These are phyloP conservation scores for Cydonia oblonga DNA, from an alignment of 331 rosid species.

Conservation along the genomic window DNA sequence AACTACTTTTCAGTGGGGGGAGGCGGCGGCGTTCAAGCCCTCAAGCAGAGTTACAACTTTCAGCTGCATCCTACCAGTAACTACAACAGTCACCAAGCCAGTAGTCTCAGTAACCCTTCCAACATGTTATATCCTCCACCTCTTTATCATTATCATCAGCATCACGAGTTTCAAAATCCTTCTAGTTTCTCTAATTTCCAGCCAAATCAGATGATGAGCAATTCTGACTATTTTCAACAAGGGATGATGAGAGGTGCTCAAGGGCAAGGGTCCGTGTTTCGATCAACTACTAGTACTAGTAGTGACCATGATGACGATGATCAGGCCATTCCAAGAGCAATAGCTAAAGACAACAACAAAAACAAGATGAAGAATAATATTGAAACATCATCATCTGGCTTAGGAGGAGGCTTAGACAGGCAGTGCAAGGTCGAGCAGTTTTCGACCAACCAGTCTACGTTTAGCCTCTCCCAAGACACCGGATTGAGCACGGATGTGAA, in stretches of 20 bases:
- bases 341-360: not conserved
- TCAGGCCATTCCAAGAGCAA: not conserved
- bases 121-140: not conserved
- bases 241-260: not conserved
- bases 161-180: not conserved
- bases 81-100: not conserved
- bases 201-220: conserved; percentile 1
- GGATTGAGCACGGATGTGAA: conserved; percentile 52
- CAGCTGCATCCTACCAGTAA: not conserved
- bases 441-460: conserved; percentile 49
- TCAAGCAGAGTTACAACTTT: not conserved
- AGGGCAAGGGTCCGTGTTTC: not conserved
- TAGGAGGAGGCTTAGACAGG: not conserved
- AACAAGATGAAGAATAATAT: not conserved
- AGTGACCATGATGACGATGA: not conserved
- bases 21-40: not conserved
- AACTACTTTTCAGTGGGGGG: not conserved
- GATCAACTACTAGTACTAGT: not conserved
- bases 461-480: conserved; percentile 55
- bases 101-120: not conserved
- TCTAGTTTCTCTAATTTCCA: conserved; percentile 5
- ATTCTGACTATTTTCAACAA: conserved; percentile 21
- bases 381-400: not conserved
- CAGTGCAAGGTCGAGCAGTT: conserved; percentile 56
- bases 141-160: not conserved